Percentiles rank a stretch among this genome's conserved stretches.
Conservation (phyloP, 1,284 basidiomycete genomes). For the Earliella scabrosa region DNA sequence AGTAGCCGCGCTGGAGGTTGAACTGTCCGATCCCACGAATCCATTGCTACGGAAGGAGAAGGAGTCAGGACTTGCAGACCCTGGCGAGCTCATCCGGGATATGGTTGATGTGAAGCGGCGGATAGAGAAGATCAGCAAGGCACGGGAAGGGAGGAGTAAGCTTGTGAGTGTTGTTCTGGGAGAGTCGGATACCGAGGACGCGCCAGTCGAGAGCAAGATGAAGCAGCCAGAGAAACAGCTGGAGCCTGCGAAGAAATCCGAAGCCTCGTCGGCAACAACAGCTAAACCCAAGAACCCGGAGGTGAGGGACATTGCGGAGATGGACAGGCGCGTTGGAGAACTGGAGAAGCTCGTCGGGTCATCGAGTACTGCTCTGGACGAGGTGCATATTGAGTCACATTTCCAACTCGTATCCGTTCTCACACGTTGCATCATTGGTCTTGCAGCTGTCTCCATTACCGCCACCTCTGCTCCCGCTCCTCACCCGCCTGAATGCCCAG, state of each 20-base stretch:
- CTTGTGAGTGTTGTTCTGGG: constrained; percentile 66
- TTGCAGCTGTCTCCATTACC: constrained; percentile 67
- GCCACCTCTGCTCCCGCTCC: constrained; percentile 80
- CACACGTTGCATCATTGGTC: not conserved
- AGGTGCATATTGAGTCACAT: constrained; percentile 51
- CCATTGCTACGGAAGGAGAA: constrained; percentile 57
- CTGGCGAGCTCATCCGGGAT: constrained; percentile 75
- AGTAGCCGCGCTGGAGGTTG: constrained; percentile 65
- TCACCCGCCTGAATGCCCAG: constrained; percentile 85
- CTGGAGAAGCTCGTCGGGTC: constrained; percentile 84
- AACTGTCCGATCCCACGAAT: constrained; percentile 71
- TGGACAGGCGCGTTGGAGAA: constrained; percentile 81
- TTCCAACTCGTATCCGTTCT: no score
- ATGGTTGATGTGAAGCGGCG: constrained; percentile 73
- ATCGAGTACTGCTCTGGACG: constrained; percentile 70
- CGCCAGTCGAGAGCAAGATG: not conserved
- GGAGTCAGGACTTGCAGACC: constrained; percentile 65
- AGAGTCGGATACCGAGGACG: constrained; percentile 35
- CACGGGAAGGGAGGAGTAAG: constrained; percentile 65
- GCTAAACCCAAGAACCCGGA: constrained; percentile 28
- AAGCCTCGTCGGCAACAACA: constrained; percentile 29
- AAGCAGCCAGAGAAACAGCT: constrained; percentile 1
- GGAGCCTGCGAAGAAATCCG: constrained; percentile 23
- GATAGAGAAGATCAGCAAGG: constrained; percentile 67
- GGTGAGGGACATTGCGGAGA: constrained; percentile 60